A percentile compares a stretch with the other conserved stretches of the same genome.
Evolutionary conservation across 768 basidiomycete species (phyloP).

Genomic region (Mycena galericulata): DNA sequence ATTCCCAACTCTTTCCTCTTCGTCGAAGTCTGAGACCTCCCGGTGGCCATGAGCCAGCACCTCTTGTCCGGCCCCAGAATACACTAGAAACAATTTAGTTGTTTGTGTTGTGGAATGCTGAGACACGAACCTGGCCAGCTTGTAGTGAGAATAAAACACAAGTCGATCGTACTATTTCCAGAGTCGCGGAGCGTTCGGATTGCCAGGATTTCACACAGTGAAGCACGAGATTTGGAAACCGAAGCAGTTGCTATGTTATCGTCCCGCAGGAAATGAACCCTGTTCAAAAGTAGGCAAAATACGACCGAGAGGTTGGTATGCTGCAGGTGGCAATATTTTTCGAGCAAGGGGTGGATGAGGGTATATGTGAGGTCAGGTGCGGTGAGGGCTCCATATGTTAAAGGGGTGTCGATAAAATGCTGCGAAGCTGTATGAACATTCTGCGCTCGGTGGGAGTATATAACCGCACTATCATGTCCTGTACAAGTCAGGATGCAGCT

Average conservation of each 20-base stretch:
- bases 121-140: slow-evolving; percentile 64
- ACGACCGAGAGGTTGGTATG: slow-evolving; percentile 86
- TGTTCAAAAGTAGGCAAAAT: slow-evolving; percentile 90
- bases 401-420: slow-evolving; percentile 90
- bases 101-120: not conserved
- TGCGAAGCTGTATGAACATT: slow-evolving; percentile 42
- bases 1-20: slow-evolving; percentile 87
- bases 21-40: slow-evolving; percentile 71
- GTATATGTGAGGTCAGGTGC: slow-evolving; percentile 93
- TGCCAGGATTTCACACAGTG: slow-evolving; percentile 91
- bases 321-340: slow-evolving; percentile 86
- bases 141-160: slow-evolving; percentile 79
- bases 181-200: slow-evolving; percentile 81
- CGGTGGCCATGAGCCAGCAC: slow-evolving; percentile 69
- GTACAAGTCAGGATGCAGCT: slow-evolving; percentile 1
- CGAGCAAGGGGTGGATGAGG: slow-evolving; percentile 86
- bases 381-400: slow-evolving; percentile 82
- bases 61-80: slow-evolving; percentile 75
- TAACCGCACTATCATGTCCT: slow-evolving; percentile 73
- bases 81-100: slow-evolving; percentile 55
- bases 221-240: slow-evolving; percentile 80
- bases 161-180: slow-evolving; percentile 73
- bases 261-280: slow-evolving; percentile 87
- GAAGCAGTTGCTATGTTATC: slow-evolving; percentile 77
- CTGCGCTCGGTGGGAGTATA: slow-evolving; percentile 1